Evolutionary conservation across 2,329 filamentous ascomycete species (phyloP).

Genomic region (Aspergillus arachidicola): DNA sequence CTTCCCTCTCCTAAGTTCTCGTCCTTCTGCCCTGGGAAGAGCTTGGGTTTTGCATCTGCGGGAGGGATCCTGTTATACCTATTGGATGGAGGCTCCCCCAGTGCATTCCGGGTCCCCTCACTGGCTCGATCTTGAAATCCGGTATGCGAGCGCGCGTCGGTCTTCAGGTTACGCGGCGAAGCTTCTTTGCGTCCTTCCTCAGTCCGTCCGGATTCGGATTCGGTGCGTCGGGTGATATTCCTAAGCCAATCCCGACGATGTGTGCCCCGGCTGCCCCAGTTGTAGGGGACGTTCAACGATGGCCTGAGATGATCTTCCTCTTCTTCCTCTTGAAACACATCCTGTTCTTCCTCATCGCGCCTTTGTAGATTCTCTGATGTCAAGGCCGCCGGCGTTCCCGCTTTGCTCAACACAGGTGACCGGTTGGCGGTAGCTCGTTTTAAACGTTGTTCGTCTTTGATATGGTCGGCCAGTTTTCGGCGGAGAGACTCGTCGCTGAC

Average conservation of each 20-base stretch:
- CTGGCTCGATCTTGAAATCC: constrained; percentile 29
- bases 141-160: constrained; percentile 31
- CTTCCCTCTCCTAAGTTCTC: constrained; percentile 26
- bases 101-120: constrained; percentile 23
- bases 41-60: constrained; percentile 17
- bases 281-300: constrained; percentile 40
- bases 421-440: constrained; percentile 40
- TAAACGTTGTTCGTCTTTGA: constrained; percentile 43
- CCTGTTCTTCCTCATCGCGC: constrained; percentile 32
- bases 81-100: constrained; percentile 25
- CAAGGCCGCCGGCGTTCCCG: constrained; percentile 30
- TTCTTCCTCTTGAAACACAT: constrained; percentile 18
- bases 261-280: constrained; percentile 39
- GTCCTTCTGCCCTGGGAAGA: constrained; percentile 17
- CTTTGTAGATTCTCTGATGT: constrained; percentile 43
- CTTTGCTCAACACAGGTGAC: constrained; percentile 43
- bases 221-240: constrained; percentile 30
- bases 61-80: constrained; percentile 15
- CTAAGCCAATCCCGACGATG: constrained; percentile 39
- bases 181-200: constrained; percentile 20
- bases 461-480: constrained; percentile 37
- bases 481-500: constrained; percentile 36
- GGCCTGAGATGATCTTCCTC: constrained; percentile 32
- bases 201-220: constrained; percentile 19
- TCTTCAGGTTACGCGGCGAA: constrained; percentile 26